Percentiles rank a stretch among this genome's conserved stretches.
Evolutionary conservation across 2,329 filamentous ascomycete genomes (phyloP).

Genomic region (Aspergillus carbonarius): DNA sequence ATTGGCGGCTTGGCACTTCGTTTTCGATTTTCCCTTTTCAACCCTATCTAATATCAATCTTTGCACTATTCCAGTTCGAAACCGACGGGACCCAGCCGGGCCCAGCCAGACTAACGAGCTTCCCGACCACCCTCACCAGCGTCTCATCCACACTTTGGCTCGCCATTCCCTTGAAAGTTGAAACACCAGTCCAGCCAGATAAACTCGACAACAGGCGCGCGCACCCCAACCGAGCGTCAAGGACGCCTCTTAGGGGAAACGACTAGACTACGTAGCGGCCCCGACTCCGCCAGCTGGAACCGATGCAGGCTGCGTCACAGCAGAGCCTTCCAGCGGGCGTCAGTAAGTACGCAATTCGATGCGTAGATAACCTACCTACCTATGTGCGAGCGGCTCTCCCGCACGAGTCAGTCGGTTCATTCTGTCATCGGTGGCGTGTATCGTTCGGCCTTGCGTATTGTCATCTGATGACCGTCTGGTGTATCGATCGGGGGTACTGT

Average conservation of each 20-base stretch:
- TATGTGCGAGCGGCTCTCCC: background rate
- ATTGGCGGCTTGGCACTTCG: slow-evolving; percentile 8
- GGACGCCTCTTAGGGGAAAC: too few species aligned
- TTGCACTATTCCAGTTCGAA: too few species aligned
- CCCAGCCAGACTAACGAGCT: background rate
- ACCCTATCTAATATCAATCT: too few species aligned
- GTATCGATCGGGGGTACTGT: background rate
- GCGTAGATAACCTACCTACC: too few species aligned
- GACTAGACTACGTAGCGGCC: too few species aligned
- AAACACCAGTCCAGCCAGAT: background rate
- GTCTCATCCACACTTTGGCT: background rate
- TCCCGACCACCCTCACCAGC: background rate
- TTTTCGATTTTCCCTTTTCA: background rate
- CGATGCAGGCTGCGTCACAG: too few species aligned
- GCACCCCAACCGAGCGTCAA: too few species aligned
- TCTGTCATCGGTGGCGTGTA: background rate
- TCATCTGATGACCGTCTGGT: slow-evolving; percentile 1
- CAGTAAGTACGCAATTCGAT: too few species aligned
- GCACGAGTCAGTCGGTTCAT: background rate
- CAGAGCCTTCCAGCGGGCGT: too few species aligned
- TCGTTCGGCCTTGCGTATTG: slow-evolving; percentile 2
- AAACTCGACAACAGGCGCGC: too few species aligned
- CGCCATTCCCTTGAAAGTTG: background rate
- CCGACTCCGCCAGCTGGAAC: too few species aligned
- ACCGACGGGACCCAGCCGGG: too few species aligned